phyloP scores from a whole-genome alignment of 495 filamentous ascomycete genomes.

The Clohesyomyces aquaticus region DNA sequence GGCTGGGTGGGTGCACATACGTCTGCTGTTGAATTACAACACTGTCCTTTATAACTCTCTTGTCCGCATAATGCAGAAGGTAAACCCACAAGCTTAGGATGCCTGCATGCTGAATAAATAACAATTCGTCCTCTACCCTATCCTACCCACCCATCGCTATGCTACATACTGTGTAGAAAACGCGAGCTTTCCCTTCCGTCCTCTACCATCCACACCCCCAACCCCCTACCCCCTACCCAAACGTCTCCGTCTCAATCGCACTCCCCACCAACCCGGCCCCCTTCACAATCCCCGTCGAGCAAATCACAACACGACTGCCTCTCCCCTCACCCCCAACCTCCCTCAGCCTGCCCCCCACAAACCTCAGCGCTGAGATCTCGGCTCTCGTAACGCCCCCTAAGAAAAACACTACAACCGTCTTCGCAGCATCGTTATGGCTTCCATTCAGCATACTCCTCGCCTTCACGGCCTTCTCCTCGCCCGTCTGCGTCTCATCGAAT shows the following conservation, averaged over 20 bases:
- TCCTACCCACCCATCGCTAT: no score
- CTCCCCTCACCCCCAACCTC: constrained; percentile 85
- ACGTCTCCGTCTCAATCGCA: constrained; percentile 74
- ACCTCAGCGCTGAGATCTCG: constrained; percentile 91
- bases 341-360: constrained; percentile 72
- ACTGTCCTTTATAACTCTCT: no score
- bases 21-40: no score
- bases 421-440: constrained; percentile 59
- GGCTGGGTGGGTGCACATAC: no score
- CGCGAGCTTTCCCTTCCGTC: no score
- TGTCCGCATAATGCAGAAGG: no score
- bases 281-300: constrained; percentile 87
- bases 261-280: constrained; percentile 88
- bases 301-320: constrained; percentile 82
- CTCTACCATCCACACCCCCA: no score
- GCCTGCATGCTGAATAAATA: no score
- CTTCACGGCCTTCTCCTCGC: constrained; percentile 88
- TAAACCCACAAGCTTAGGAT: no score
- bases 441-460: constrained; percentile 82
- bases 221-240: constrained; percentile 44
- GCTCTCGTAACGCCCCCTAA: constrained; percentile 93
- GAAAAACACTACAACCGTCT: constrained; percentile 91
- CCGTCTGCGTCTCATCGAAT: constrained; percentile 90
- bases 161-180: no score
- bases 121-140: no score